Conservation (phyloP, 2,329 filamentous ascomycete species). For the Cercospora sp. region DNA sequence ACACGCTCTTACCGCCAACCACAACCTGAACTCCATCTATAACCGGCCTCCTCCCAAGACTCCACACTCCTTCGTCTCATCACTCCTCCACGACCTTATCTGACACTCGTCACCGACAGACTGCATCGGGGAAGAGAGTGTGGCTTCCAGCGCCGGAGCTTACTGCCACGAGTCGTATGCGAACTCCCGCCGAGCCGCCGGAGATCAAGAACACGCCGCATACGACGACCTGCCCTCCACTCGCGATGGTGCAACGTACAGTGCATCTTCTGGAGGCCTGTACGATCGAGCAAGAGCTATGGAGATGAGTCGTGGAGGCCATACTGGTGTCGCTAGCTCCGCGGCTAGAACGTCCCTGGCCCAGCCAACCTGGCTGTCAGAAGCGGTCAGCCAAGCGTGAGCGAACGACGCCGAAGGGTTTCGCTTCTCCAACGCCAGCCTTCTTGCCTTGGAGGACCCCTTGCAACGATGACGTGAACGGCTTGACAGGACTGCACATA, state of each 20-base stretch:
- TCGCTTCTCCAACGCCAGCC: neutral
- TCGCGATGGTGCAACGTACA: neutral
- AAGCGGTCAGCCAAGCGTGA: conserved; percentile 1
- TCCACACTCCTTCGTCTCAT: neutral
- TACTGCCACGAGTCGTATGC: neutral
- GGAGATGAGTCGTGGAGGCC: neutral
- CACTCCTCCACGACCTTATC: neutral
- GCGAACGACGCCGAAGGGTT: neutral
- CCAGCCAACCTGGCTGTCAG: conserved; percentile 6
- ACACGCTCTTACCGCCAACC: conserved; percentile 6
- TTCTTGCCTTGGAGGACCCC: conserved; percentile 8
- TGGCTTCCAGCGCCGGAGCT: neutral
- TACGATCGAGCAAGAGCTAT: neutral
- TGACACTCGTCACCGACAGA: neutral
- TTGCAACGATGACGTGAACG: conserved; percentile 17
- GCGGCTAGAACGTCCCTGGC: conserved; percentile 7
- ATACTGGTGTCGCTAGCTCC: neutral
- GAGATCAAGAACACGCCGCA: conserved; percentile 72
- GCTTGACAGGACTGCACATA: neutral
- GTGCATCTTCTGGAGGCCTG: neutral
- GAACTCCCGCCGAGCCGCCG: conserved; percentile 69
- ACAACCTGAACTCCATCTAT: neutral
- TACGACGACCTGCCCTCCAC: neutral
- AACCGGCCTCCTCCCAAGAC: neutral
- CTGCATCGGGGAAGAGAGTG: neutral